phyloP scores from a whole-genome alignment of 2,329 filamentous ascomycete species.

The Dactylella cylindrospora region DNA sequence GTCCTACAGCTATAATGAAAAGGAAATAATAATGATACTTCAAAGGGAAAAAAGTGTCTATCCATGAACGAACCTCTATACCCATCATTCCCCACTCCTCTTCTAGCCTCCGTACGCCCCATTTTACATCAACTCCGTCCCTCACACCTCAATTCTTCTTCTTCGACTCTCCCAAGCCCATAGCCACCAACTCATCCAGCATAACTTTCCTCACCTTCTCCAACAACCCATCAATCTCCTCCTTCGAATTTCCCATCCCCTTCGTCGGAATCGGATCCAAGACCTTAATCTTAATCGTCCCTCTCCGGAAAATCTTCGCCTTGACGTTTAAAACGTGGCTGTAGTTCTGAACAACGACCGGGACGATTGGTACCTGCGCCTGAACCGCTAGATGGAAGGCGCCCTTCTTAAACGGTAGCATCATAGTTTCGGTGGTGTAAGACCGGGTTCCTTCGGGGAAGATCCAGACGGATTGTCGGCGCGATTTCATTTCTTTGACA shows the following conservation, averaged over 20 bases:
- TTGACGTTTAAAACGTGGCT: conserved; percentile 69
- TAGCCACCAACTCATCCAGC: conserved; percentile 63
- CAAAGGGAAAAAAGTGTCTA: conserved; percentile 9
- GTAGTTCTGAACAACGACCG: conserved; percentile 78
- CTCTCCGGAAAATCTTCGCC: conserved; percentile 65
- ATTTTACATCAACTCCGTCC: neutral
- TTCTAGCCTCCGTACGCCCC: no score
- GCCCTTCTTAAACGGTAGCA: conserved; percentile 98
- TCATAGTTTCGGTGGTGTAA: conserved; percentile 75
- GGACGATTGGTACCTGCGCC: conserved; percentile 89
- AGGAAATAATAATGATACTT: neutral
- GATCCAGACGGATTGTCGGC: conserved; percentile 59
- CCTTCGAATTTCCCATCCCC: conserved; percentile 62
- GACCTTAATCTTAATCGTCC: conserved; percentile 74
- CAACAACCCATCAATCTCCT: conserved; percentile 75
- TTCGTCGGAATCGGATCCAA: conserved; percentile 77
- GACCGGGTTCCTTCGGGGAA: conserved; percentile 82
- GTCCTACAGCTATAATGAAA: conserved; percentile 22
- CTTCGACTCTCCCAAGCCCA: conserved; percentile 43
- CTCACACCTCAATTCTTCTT: conserved; percentile 36
- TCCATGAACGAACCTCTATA: conserved; percentile 6
- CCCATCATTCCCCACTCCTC: no score
- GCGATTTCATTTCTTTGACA: conserved; percentile 71
- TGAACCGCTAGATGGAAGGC: conserved; percentile 95
- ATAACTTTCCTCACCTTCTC: conserved; percentile 71